Evolutionary conservation across 441 rosid species (phyloP), one percentile per base, ranked within the genome.

Genomic region (Gossypium schwendimanii): DNA sequence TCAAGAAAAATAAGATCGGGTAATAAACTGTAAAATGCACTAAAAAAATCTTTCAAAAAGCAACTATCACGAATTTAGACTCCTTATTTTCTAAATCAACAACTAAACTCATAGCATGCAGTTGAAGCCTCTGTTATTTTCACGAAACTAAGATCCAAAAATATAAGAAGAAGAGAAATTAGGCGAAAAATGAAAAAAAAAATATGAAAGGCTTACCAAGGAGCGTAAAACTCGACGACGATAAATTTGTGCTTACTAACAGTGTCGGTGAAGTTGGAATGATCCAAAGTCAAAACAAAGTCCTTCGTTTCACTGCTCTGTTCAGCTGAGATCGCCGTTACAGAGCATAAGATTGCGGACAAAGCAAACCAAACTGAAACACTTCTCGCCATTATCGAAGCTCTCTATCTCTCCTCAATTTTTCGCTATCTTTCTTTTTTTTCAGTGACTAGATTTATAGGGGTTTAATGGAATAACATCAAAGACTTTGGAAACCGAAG

Each of bases 161-260:
- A 4, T 21, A 6, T 73, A 59, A 50, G 12, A 26, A 12, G 20
- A n/a, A 36, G 41, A 31, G 33, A 53, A 53, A 6, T 53, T 0
- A 31, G 18, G 63, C 24, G 0, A 9, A 20, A n/a, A 39, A 5
- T 12, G 6, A 8, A 54, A 9, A 45, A 50, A 33, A 33, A 1
- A 28, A 3, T 31, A 20, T 9, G 6, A 62, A 20, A 77, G 23
- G 54, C n/a, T 52, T 88, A 94, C 99, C 99, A 92, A 21, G 96
- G 97, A 69, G 99, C 98, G 80, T 95, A 94, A 84, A 92, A 94
- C 77, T 94, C 98, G 44, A 94, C 96, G 81, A 92, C 97, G 74
- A 95, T 79, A 86, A 95, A 88, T 49, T 93, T 84, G 77, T 87
- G 93, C 77, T 91, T 88, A 80, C 75, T 76, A 71, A 95, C 84